Evolutionary conservation across 1,139 yeast genomes (phyloP).

Genomic region (Candida tropicalis): DNA sequence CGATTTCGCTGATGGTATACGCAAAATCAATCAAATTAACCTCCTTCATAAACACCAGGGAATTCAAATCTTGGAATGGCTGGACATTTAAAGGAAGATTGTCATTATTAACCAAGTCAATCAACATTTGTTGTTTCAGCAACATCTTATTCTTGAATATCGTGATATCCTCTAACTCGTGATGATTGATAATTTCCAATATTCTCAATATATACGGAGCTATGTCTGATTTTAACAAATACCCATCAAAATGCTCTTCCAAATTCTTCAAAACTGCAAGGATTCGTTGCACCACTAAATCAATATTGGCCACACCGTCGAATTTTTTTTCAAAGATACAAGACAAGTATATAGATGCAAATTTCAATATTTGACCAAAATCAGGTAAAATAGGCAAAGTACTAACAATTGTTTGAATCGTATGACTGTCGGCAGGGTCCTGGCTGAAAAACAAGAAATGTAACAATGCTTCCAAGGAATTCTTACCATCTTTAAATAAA

Average conservation of each 20-base stretch:
- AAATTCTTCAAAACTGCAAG: constrained; percentile 36
- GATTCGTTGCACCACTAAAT: constrained; percentile 44
- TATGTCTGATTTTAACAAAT: constrained; percentile 40
- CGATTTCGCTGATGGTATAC: constrained; percentile 57
- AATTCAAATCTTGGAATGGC: constrained; percentile 37
- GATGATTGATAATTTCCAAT: constrained; percentile 30
- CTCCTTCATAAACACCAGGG: constrained; percentile 41
- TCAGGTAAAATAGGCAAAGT: constrained; percentile 70
- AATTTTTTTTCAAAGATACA: constrained; percentile 25
- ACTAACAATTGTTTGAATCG: constrained; percentile 50
- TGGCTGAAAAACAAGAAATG: constrained; percentile 65
- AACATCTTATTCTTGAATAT: constrained; percentile 38
- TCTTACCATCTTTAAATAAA: constrained; percentile 15
- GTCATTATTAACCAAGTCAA: constrained; percentile 30
- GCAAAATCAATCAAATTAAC: constrained; percentile 55
- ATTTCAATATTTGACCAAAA: constrained; percentile 53
- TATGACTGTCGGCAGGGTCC: constrained; percentile 19
- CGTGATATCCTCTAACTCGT: constrained; percentile 14
- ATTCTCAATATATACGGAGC: constrained; percentile 43
- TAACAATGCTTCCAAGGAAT: constrained; percentile 66
- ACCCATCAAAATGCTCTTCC: constrained; percentile 41
- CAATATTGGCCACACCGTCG: constrained; percentile 21
- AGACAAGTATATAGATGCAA: constrained; percentile 27
- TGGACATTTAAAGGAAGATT: constrained; percentile 19
- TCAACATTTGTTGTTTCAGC: constrained; percentile 36